phyloP scores from a whole-genome alignment of 192 early-diverging fungal species.

The Coemansia sp. region DNA sequence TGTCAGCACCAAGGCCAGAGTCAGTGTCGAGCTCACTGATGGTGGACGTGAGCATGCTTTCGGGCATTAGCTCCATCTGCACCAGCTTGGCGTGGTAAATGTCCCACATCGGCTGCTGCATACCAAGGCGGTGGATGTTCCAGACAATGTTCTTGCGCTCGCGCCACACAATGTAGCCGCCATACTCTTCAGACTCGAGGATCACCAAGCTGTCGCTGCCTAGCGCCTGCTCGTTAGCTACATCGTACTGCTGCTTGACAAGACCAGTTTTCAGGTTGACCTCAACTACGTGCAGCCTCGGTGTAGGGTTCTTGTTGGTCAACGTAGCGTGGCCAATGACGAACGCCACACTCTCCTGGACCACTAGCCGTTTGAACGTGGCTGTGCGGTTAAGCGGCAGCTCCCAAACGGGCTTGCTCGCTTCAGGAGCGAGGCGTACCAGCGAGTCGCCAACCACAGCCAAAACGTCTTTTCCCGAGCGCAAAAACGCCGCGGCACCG shows the following conservation, averaged over 20 bases:
- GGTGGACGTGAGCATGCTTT: slow-evolving; percentile 43
- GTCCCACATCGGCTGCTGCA: slow-evolving; percentile 35
- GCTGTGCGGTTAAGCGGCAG: slow-evolving; percentile 32
- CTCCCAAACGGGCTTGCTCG: slow-evolving; percentile 28
- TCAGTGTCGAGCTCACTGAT: slow-evolving; percentile 30
- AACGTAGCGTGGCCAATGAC: slow-evolving; percentile 28
- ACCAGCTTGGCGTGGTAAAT: slow-evolving; percentile 36
- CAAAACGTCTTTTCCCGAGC: slow-evolving; percentile 31
- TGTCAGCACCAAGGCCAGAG: slow-evolving; percentile 14
- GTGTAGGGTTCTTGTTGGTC: slow-evolving; percentile 14
- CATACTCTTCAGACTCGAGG: slow-evolving; percentile 30
- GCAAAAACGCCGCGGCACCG: slow-evolving; percentile 40
- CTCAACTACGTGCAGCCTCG: slow-evolving; percentile 32
- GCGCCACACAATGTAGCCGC: slow-evolving; percentile 52
- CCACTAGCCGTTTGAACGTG: slow-evolving; percentile 34
- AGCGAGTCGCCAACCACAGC: slow-evolving; percentile 34
- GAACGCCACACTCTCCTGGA: slow-evolving; percentile 26
- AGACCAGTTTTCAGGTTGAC: slow-evolving; percentile 29
- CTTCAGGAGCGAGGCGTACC: slow-evolving; percentile 18
- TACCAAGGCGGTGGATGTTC: slow-evolving; percentile 32
- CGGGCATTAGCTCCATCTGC: slow-evolving; percentile 30
- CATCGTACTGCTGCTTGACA: slow-evolving; percentile 36
- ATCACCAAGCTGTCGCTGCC: slow-evolving; percentile 23
- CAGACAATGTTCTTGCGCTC: slow-evolving; percentile 48
- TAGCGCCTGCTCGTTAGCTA: slow-evolving; percentile 20